These are phyloP conservation scores for Eucalyptus curtisii DNA, from an alignment of 345 rosid genomes.

Conservation along the genomic window DNA sequence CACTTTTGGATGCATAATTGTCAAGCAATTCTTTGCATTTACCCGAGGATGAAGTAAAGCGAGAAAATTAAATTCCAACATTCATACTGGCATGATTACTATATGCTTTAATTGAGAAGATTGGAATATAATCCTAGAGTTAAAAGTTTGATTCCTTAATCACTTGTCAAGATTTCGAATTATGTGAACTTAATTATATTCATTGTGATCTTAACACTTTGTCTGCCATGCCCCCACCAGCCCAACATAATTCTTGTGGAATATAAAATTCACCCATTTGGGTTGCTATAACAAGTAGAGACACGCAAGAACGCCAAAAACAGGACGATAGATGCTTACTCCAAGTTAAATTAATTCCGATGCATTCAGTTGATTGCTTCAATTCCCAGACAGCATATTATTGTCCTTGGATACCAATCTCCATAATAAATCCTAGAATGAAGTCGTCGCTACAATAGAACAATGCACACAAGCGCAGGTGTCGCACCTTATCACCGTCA, in stretches of 20 bases:
- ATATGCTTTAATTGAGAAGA: not conserved
- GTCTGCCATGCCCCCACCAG: not conserved
- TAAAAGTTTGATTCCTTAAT: not conserved
- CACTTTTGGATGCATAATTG: not conserved
- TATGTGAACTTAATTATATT: accelerated
- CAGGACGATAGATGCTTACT: not conserved
- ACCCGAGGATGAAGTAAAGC: not conserved
- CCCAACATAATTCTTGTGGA: not conserved
- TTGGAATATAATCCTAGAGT: too few species aligned
- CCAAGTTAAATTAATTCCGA: not conserved
- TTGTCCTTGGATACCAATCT: not conserved
- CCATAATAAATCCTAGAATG: accelerated
- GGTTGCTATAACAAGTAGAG: not conserved
- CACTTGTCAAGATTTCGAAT: not conserved
- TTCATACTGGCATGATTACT: accelerated
- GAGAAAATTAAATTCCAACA: accelerated
- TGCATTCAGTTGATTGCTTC: not conserved
- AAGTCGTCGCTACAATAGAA: too few species aligned
- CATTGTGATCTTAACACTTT: not conserved
- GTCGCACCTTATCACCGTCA: too few species aligned
- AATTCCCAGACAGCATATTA: not conserved
- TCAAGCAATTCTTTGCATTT: not conserved
- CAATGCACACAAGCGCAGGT: not conserved
- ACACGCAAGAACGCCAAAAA: not conserved
- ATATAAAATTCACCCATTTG: not conserved